Evolutionary conservation across 768 basidiomycete genomes (phyloP).

Genomic region (Tulasnella sp.): DNA sequence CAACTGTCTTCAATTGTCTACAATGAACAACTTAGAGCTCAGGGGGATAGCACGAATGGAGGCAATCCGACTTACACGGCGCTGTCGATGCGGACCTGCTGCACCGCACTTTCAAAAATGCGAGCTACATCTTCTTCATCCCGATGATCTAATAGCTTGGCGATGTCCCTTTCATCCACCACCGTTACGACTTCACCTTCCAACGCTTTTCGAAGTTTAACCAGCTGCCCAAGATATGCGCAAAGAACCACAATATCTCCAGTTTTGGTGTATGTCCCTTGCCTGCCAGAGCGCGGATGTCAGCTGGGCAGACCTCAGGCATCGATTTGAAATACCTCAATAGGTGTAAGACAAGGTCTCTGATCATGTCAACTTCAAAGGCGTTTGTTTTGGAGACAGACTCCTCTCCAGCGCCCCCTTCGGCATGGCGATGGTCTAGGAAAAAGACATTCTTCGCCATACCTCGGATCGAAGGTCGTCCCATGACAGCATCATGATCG

Average conservation of each 20-base stretch:
- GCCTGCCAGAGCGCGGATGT: slow-evolving; percentile 42
- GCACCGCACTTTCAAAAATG: slow-evolving; percentile 31
- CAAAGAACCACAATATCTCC: slow-evolving; percentile 55
- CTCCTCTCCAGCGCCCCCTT: slow-evolving; percentile 44
- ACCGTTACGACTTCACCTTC: slow-evolving; percentile 51
- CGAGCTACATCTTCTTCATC: slow-evolving; percentile 35
- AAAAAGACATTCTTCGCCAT: slow-evolving; percentile 63
- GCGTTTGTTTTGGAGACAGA: slow-evolving; percentile 60
- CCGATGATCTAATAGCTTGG: slow-evolving; percentile 52
- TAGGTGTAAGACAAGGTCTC: slow-evolving; percentile 51
- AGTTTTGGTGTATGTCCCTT: slow-evolving; percentile 42
- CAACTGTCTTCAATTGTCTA: slow-evolving; percentile 58
- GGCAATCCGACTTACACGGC: slow-evolving; percentile 42
- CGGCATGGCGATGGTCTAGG: slow-evolving; percentile 44
- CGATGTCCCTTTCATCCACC: slow-evolving; percentile 68
- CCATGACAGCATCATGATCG: slow-evolving; percentile 51
- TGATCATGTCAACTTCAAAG: slow-evolving; percentile 61
- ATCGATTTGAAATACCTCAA: slow-evolving; percentile 35
- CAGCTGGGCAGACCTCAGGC: not conserved
- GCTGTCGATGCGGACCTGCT: slow-evolving; percentile 51
- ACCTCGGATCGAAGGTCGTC: slow-evolving; percentile 57
- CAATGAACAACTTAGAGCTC: slow-evolving; percentile 40
- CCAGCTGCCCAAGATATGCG: slow-evolving; percentile 52
- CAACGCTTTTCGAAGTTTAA: slow-evolving; percentile 44
- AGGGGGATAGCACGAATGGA: not conserved